These are phyloP conservation scores for Geosiphon pyriformis DNA, from an alignment of 192 early-diverging fungal species.

Conservation along the genomic window DNA sequence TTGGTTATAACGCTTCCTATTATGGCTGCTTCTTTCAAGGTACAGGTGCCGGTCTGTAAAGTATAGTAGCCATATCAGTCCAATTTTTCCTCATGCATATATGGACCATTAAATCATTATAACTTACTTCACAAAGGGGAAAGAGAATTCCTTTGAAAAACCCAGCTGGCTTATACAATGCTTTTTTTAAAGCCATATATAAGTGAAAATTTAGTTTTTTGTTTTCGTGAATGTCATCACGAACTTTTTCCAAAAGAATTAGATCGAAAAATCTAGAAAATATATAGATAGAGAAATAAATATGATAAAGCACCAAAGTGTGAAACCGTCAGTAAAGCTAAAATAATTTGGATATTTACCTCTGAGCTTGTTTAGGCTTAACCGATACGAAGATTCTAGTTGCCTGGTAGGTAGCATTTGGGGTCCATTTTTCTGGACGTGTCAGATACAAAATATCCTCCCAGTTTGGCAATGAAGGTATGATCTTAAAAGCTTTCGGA, in stretches of 20 bases:
- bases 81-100: not conserved
- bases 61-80: not conserved
- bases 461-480: slow-evolving; percentile 93
- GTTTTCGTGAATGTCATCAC: slow-evolving; percentile 94
- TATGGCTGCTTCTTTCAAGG: slow-evolving; percentile 94
- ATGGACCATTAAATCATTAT: not conserved
- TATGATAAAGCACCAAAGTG: no score
- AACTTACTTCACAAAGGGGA: slow-evolving; percentile 76
- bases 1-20: slow-evolving; percentile 87
- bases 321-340: not conserved
- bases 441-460: slow-evolving; percentile 95
- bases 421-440: slow-evolving; percentile 86
- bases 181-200: slow-evolving; percentile 95
- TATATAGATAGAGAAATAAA: slow-evolving; percentile 1
- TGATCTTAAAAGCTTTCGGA: slow-evolving; percentile 99
- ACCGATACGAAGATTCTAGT: slow-evolving; percentile 96
- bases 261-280: slow-evolving; percentile 68
- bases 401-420: slow-evolving; percentile 94
- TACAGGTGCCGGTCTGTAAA: slow-evolving; percentile 65
- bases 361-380: slow-evolving; percentile 86
- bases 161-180: slow-evolving; percentile 91
- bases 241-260: slow-evolving; percentile 85
- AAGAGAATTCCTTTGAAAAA: slow-evolving; percentile 98
- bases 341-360: no score
- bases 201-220: slow-evolving; percentile 98